Evolutionary conservation across 768 basidiomycete species (phyloP).

Genomic region (Lyophyllum semitale): DNA sequence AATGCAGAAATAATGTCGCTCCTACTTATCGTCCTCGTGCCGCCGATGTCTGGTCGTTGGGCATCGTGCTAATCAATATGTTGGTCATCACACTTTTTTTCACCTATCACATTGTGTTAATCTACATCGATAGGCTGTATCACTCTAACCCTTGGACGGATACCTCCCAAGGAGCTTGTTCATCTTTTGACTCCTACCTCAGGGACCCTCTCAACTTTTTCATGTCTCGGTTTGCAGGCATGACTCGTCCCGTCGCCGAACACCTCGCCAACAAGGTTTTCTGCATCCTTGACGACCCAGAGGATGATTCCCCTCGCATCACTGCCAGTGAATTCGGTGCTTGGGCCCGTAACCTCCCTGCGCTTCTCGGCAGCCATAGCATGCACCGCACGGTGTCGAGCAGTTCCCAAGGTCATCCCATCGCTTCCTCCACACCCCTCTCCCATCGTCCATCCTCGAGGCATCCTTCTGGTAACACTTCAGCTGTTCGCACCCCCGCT

Average conservation of each 20-base stretch:
- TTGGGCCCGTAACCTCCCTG: conserved; percentile 85
- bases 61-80: conserved; percentile 99
- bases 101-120: conserved; percentile 1
- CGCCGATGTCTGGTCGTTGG: conserved; percentile 98
- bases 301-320: conserved; percentile 67
- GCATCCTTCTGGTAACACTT: conserved; percentile 50
- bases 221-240: conserved; percentile 86
- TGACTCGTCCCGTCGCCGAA: conserved; percentile 84
- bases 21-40: conserved; percentile 93
- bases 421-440: conserved; percentile 61
- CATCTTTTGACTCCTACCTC: conserved; percentile 81
- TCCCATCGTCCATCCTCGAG: conserved; percentile 76
- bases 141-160: conserved; percentile 99
- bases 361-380: conserved; percentile 58
- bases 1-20: conserved; percentile 96
- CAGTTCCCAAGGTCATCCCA: conserved; percentile 64
- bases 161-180: conserved; percentile 77
- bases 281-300: conserved; percentile 68
- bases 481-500: conserved; percentile 52
- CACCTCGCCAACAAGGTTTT: conserved; percentile 87
- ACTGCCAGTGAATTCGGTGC: conserved; percentile 81
- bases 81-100: conserved; percentile 41
- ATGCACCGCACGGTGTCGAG: conserved; percentile 63
- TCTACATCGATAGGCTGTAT: conserved; percentile 67
- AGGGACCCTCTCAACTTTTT: conserved; percentile 84